Evolutionary conservation across 2,329 filamentous ascomycete species (phyloP), one percentile per base, ranked within the genome.

Genomic region (Arthrocladium fulminans): DNA sequence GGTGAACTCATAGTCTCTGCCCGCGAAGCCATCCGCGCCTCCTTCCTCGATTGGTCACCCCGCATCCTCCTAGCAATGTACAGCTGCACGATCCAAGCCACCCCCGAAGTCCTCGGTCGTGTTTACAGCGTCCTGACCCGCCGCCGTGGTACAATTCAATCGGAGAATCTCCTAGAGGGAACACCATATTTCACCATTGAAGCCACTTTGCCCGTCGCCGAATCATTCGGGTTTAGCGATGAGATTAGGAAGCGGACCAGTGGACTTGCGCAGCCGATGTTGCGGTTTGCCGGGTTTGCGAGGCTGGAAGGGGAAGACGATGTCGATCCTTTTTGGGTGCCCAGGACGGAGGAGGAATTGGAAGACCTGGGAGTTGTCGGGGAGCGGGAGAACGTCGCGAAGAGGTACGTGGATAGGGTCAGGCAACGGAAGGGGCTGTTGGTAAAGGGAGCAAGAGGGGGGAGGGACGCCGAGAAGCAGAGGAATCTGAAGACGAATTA

Each of bases 61-160:
- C 82, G 92, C n/a, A 79, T 98, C 57, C 80, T 97, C 70, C 80
- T 98, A 38, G 92, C 92, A 45, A 97, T 97, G 88, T 98, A 98
- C 72, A 88, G 81, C 48, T 95, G 90, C 65, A 92, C 97, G 65
- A 97, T 98, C 60, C 92, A 97, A 75, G 88, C 90, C 24, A 64
- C 59, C 80, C 81, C 89, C 60, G 92, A 97, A 67, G 92, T 97
- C 35, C 80, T 98, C 3, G 92, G 92, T 19, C 83, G 88, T 24
- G 92, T 97, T 27, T 98, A 98, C 73, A 87, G 86, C 57, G 90
- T 97, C n/a, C 81, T 98, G n/a, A 96, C 90, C 25, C 84, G 90
- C 1, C 86, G 92, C 3, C 83, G 89, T 27, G 92, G 92, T 22
- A 84, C 83, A 30, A 94, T 98, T 46, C 79, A 94, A 19, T 85